These are phyloP conservation scores for Francoa sonchifolia DNA, from an alignment of 441 rosid species.

Conservation along the genomic window DNA sequence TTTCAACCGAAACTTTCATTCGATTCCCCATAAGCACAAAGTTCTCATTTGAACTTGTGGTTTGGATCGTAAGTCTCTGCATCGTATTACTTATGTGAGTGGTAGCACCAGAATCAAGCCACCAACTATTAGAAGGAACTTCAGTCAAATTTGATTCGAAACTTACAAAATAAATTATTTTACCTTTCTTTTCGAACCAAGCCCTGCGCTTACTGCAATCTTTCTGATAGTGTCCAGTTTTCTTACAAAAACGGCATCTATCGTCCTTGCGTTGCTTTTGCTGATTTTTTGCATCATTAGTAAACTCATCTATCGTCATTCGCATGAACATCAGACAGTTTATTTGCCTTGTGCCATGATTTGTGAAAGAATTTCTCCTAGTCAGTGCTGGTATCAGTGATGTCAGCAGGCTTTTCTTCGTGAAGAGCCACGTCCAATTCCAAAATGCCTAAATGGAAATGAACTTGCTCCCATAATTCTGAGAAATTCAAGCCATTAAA, in stretches of 20 bases:
- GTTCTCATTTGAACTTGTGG: too few species aligned
- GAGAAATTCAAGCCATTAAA: background rate
- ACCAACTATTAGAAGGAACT: background rate
- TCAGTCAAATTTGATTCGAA: background rate
- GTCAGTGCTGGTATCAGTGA: too few species aligned
- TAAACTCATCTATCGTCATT: too few species aligned
- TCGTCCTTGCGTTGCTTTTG: background rate
- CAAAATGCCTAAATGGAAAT: slow-evolving; percentile 8
- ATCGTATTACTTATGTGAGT: too few species aligned
- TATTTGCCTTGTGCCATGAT: too few species aligned
- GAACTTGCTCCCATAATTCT: slow-evolving; percentile 6
- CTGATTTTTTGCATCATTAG: too few species aligned
- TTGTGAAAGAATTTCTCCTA: too few species aligned
- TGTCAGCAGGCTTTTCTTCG: slow-evolving; percentile 4
- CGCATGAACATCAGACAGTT: too few species aligned
- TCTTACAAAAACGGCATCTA: background rate
- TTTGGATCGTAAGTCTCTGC: too few species aligned
- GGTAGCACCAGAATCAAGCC: too few species aligned
- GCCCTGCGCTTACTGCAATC: background rate
- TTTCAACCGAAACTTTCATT: too few species aligned
- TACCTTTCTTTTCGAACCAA: background rate
- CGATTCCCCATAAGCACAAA: too few species aligned
- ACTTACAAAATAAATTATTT: background rate
- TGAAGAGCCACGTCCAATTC: slow-evolving; percentile 10
- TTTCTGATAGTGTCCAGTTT: background rate